Percentiles rank a stretch among this genome's conserved stretches.
phyloP scores from a whole-genome alignment of 2,329 filamentous ascomycete genomes.

The Saccharata proteae region DNA sequence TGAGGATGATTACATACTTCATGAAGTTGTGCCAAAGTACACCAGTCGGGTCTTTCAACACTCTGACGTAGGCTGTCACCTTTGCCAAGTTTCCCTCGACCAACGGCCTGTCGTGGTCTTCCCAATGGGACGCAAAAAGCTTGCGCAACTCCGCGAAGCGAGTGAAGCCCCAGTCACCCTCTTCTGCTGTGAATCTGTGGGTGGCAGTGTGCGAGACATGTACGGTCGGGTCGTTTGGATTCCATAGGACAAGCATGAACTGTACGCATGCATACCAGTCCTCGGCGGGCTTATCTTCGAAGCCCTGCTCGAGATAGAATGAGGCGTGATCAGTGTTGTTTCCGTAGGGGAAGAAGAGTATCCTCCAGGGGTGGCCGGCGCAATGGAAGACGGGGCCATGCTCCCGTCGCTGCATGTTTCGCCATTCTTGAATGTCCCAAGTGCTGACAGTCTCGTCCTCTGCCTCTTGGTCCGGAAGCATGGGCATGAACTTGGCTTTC shows the following conservation, averaged over 20 bases:
- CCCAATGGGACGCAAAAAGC: constrained; percentile 70
- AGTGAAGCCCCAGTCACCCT: constrained; percentile 99
- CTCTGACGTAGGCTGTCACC: constrained; percentile 69
- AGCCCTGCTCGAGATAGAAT: constrained; percentile 93
- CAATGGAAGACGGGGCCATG: constrained; percentile 83
- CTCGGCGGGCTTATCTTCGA: constrained; percentile 66
- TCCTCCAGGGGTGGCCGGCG: constrained; percentile 82
- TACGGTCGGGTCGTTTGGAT: constrained; percentile 80
- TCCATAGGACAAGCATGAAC: constrained; percentile 89
- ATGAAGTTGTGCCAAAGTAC: constrained; percentile 85
- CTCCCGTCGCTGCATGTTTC: constrained; percentile 61
- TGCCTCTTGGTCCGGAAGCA: constrained; percentile 67
- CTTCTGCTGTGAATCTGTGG: constrained; percentile 90
- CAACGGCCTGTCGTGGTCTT: constrained; percentile 55
- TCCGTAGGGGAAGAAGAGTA: constrained; percentile 88
- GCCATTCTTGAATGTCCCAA: constrained; percentile 84
- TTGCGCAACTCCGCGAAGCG: constrained; percentile 79
- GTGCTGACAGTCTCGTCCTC: constrained; percentile 65
- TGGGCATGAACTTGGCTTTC: constrained; percentile 64
- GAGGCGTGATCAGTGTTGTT: constrained; percentile 92
- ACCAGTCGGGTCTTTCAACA: constrained; percentile 78
- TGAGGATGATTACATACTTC: constrained; percentile 47
- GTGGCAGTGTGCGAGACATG: constrained; percentile 68
- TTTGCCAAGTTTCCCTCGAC: constrained; percentile 67
- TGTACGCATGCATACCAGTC: constrained; percentile 97